Evolutionary conservation across 345 rosid genomes (phyloP), one percentile per base, ranked within the genome.

Genomic region (Camelina hispida): DNA sequence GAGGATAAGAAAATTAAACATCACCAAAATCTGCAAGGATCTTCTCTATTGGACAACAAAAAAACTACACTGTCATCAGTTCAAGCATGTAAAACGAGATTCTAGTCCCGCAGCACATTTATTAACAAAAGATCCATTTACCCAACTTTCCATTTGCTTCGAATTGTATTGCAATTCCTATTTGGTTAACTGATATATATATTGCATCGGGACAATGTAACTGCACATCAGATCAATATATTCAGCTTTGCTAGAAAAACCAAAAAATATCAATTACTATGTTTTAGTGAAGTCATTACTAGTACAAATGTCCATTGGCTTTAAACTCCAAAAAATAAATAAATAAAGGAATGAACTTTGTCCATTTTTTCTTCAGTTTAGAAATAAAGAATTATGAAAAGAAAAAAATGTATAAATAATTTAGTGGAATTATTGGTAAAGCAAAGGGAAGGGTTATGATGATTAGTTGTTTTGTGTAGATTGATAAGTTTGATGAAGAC

Each of bases 401-500:
- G 43, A 2, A 47, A 4, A 61, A 0, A 28, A 28, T 28, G 5
- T 22, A 61, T 12, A 13, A 47, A 34, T 50, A 51, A 17, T 13
- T 66, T 66, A 7, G 32, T 28, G 2, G 28, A 55, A 25, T 40
- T 54, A 14, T 2, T 15, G 11, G 32, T 11, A 51, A 25, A 15
- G 16, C 32, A 35, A 48, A 64, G 12, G 9, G 37, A 34, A 34
- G 9, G 37, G 37, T 7, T 34, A 34, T 34, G 37, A 34, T 34
- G 37, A 34, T 7, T 34, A 11, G 73, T 78, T 32, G 74, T 69
- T 25, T 77, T 78, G 38, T 85, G 85, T 30, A 71, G 85, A 74
- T 83, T 80, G 30, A 87, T 66, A 44, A 83, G 77, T 62, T 80
- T 72, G 6, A 25, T 79, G 66, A 87, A 83, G 38, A 75, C 73